phyloP scores from a whole-genome alignment of 768 basidiomycete genomes.

The Amanita muscaria region DNA sequence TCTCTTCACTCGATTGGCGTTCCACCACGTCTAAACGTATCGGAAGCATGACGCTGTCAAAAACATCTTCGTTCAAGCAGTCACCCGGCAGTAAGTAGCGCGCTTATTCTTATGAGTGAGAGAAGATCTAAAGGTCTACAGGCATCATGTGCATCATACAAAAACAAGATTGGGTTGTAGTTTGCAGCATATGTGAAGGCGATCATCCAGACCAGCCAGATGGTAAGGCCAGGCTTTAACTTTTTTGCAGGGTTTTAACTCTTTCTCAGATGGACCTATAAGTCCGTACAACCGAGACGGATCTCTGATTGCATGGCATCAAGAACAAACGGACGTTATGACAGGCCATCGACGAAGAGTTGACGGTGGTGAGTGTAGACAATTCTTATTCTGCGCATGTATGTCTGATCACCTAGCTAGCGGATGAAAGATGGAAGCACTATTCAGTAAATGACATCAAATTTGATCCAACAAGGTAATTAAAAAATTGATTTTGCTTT shows the following conservation, averaged over 20 bases:
- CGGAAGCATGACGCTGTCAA: conserved; percentile 10
- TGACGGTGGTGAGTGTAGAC: conserved; percentile 5
- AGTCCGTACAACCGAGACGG: conserved; percentile 40
- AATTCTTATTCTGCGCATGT: neutral
- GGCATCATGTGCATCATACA: conserved; percentile 50
- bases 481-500: no score
- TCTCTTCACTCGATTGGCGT: neutral
- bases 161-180: conserved; percentile 28
- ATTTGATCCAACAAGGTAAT: conserved; percentile 42
- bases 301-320: conserved; percentile 34
- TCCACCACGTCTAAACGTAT: neutral
- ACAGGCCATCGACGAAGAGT: conserved; percentile 14
- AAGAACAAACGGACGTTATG: conserved; percentile 13
- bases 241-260: neutral
- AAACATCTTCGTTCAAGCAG: conserved; percentile 28
- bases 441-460: conserved; percentile 50
- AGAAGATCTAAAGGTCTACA: no score
- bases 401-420: conserved; percentile 10
- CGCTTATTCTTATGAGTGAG: no score
- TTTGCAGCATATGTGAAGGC: conserved; percentile 37
- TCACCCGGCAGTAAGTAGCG: conserved; percentile 38
- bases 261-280: conserved; percentile 19
- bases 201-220: conserved; percentile 29
- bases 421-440: conserved; percentile 25
- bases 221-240: conserved; percentile 14